phyloP scores from a whole-genome alignment of 2,329 filamentous ascomycete species.

The Coniella vitis region DNA sequence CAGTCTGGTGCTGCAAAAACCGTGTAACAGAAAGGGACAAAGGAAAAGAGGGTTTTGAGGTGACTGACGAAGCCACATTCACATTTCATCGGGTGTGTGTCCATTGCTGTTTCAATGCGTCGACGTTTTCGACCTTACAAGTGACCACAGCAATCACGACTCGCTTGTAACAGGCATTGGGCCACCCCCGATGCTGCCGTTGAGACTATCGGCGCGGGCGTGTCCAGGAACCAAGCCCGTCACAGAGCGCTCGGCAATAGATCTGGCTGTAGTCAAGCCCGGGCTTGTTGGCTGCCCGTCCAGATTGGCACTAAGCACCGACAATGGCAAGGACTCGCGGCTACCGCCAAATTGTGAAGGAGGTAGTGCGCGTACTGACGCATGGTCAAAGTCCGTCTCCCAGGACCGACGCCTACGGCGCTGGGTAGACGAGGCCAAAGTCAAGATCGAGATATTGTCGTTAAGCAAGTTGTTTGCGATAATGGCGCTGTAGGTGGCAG shows the following conservation, averaged over 20 bases:
- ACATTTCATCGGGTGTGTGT: no score
- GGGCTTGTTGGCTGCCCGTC: conserved; percentile 42
- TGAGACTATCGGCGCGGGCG: conserved; percentile 73
- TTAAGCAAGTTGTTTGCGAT: conserved; percentile 77
- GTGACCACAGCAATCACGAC: no score
- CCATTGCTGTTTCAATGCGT: no score
- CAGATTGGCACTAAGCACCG: conserved; percentile 67
- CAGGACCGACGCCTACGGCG: conserved; percentile 69
- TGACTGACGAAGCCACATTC: not conserved
- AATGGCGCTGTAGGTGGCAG: conserved; percentile 67
- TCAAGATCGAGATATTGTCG: conserved; percentile 81
- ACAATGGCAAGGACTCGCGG: conserved; percentile 71
- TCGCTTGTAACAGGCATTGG: conserved; percentile 55
- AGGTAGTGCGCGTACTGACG: conserved; percentile 76
- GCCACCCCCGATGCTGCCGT: conserved; percentile 61
- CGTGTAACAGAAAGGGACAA: no score
- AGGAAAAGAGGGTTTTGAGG: not conserved
- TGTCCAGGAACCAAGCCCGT: conserved; percentile 68
- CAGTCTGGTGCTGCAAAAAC: not conserved
- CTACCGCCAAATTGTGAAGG: conserved; percentile 78
- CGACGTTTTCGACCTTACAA: no score
- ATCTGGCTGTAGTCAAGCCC: conserved; percentile 45
- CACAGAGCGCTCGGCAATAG: conserved; percentile 33
- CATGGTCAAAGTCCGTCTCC: conserved; percentile 59
- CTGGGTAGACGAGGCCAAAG: conserved; percentile 76